Evolutionary conservation across 768 basidiomycete species (phyloP).

Genomic region (Suillus variegatus): DNA sequence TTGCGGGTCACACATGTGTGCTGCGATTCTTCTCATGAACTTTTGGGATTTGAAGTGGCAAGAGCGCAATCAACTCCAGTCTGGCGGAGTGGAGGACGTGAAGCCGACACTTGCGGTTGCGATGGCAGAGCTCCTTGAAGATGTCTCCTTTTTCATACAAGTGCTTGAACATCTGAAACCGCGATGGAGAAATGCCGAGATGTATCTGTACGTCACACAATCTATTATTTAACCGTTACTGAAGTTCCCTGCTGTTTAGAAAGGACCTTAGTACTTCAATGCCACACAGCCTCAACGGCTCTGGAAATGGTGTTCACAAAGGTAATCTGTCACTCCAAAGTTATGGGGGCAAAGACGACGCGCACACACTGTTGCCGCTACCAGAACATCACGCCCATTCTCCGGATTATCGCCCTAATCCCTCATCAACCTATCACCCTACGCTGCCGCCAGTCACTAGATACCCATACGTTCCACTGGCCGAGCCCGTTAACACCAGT

Average conservation of each 20-base stretch:
- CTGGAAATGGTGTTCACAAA: constrained; percentile 20
- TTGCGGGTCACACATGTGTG: constrained; percentile 48
- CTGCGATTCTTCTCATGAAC: constrained; percentile 53
- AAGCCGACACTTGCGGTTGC: constrained; percentile 30
- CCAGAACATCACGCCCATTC: constrained; percentile 16
- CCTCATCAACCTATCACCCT: constrained; percentile 17
- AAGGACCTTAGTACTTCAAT: constrained; percentile 29
- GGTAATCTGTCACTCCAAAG: constrained; percentile 6
- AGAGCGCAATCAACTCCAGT: constrained; percentile 36
- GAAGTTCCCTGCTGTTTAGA: constrained; percentile 27
- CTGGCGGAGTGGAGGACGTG: constrained; percentile 25
- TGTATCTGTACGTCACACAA: constrained; percentile 35
- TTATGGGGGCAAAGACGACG: constrained; percentile 8
- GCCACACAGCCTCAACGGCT: constrained; percentile 26
- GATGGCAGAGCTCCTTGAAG: constrained; percentile 34
- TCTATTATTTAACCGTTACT: constrained; percentile 30
- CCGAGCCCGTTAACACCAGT: constrained; percentile 13
- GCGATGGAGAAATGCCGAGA: constrained; percentile 35
- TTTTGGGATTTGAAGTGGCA: constrained; percentile 60
- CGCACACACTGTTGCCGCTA: constrained; percentile 9
- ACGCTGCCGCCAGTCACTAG: constrained; percentile 13
- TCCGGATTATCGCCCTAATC: constrained; percentile 16
- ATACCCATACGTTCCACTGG: constrained; percentile 15
- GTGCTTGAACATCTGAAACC: constrained; percentile 27
- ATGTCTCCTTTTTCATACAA: constrained; percentile 28